A percentile compares a stretch with the other conserved stretches of the same genome.
These are phyloP conservation scores for Juglanconis juglandina DNA, from an alignment of 2,329 filamentous ascomycete genomes.

Conservation along the genomic window DNA sequence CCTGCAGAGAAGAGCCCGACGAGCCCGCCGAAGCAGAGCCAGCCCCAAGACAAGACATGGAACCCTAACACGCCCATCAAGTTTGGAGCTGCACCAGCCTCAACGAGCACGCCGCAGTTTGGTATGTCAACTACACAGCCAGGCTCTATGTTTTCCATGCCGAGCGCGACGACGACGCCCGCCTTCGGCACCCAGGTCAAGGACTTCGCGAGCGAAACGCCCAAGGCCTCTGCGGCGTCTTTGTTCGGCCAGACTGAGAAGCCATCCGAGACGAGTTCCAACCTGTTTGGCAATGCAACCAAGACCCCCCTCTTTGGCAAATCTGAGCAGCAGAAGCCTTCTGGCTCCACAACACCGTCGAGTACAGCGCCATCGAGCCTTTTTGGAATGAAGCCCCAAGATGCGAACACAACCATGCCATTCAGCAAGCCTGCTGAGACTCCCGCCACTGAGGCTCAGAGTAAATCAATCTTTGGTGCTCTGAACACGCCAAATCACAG, in stretches of 20 bases:
- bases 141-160: constrained; percentile 33
- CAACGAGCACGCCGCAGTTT: constrained; percentile 27
- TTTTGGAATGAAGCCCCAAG: constrained; percentile 10
- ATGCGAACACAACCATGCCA: constrained; percentile 12
- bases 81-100: constrained; percentile 37
- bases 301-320: constrained; percentile 16
- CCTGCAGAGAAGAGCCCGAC: constrained; percentile 34
- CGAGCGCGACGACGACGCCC: constrained; percentile 6
- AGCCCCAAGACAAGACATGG: constrained; percentile 43
- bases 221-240: constrained; percentile 16
- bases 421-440: constrained; percentile 30
- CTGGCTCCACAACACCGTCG: constrained; percentile 23
- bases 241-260: constrained; percentile 15
- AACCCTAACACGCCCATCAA: constrained; percentile 51
- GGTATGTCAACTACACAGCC: constrained; percentile 27
- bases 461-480: constrained; percentile 33
- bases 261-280: constrained; percentile 8
- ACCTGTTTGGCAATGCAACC: constrained; percentile 18
- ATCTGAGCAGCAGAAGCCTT: constrained; percentile 21
- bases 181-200: constrained; percentile 16
- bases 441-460: constrained; percentile 25
- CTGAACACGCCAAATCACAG: constrained; percentile 2
- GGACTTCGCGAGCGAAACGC: constrained; percentile 19
- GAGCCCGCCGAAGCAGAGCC: constrained; percentile 39
- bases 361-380: constrained; percentile 19